These are phyloP conservation scores for Diutina sp. DNA, from an alignment of 1,139 yeast species.

Conservation along the genomic window DNA sequence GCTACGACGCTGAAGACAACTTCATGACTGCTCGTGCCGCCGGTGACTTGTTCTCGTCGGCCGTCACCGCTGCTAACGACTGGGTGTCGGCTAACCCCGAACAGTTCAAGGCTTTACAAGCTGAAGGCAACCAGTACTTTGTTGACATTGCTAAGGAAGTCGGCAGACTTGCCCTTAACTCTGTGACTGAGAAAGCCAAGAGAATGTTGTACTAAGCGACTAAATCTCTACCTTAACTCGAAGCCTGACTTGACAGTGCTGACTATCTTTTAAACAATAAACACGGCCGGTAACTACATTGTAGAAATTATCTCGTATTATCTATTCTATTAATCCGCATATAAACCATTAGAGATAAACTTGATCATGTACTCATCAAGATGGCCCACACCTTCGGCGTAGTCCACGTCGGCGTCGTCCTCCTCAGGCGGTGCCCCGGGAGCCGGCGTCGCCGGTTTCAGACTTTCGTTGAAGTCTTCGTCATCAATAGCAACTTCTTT, in stretches of 20 bases:
- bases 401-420: conserved; percentile 33
- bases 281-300: not conserved
- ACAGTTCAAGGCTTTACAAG: not conserved
- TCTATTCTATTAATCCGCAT: not conserved
- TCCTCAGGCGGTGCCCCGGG: conserved; percentile 14
- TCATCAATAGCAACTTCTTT: conserved; percentile 75
- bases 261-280: not conserved
- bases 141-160: not conserved
- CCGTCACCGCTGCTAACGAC: not conserved
- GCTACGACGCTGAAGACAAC: not conserved
- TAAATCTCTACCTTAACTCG: not conserved
- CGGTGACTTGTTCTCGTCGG: not conserved
- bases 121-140: not conserved
- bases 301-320: not conserved
- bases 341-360: not conserved
- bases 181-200: not conserved
- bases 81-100: not conserved
- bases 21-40: conserved; percentile 1
- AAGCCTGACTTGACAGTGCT: not conserved
- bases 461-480: conserved; percentile 57
- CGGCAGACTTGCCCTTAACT: not conserved
- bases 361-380: conserved; percentile 90
- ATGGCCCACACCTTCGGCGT: conserved; percentile 71
- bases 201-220: not conserved
- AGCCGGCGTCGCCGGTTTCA: conserved; percentile 16